A percentile compares a stretch with the other conserved stretches of the same genome.
These are phyloP conservation scores for Ceratonia siliqua DNA, from an alignment of 306 rosid genomes.

Conservation along the genomic window DNA sequence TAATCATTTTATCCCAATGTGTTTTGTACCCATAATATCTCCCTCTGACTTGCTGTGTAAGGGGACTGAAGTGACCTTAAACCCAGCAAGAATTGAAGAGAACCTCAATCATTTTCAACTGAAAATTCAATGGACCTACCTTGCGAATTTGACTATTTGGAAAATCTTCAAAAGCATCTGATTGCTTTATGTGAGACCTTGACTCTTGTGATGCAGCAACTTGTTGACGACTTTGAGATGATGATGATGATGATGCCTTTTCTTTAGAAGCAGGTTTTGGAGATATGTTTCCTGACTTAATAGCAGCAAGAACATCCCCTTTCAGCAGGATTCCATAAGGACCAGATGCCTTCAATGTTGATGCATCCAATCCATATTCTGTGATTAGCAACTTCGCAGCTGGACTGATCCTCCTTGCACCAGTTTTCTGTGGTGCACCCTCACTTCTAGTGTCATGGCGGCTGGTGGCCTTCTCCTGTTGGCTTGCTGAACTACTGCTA, in stretches of 20 bases:
- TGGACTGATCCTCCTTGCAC: constrained; percentile 74
- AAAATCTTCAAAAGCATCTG: constrained; percentile 78
- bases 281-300: constrained; percentile 72
- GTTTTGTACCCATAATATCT: not conserved
- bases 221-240: constrained; percentile 53
- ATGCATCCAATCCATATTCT: constrained; percentile 83
- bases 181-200: constrained; percentile 51
- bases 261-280: constrained; percentile 60
- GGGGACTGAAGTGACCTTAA: not conserved
- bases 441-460: constrained; percentile 45
- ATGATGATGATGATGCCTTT: constrained; percentile 42
- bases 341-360: constrained; percentile 80
- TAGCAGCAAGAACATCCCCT: constrained; percentile 89
- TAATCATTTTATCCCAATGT: not conserved
- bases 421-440: constrained; percentile 44
- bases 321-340: constrained; percentile 78
- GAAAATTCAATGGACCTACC: constrained; percentile 49
- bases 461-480: constrained; percentile 57
- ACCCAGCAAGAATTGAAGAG: constrained; percentile 20
- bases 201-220: constrained; percentile 48
- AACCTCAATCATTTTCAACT: constrained; percentile 12
- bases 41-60: not conserved
- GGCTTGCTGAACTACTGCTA: constrained; percentile 49
- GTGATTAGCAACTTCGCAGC: constrained; percentile 81
- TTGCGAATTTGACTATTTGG: constrained; percentile 94